Evolutionary conservation across 2,329 filamentous ascomycete species (phyloP), one percentile per base, ranked within the genome.

Genomic region (Alternaria brassicicola): DNA sequence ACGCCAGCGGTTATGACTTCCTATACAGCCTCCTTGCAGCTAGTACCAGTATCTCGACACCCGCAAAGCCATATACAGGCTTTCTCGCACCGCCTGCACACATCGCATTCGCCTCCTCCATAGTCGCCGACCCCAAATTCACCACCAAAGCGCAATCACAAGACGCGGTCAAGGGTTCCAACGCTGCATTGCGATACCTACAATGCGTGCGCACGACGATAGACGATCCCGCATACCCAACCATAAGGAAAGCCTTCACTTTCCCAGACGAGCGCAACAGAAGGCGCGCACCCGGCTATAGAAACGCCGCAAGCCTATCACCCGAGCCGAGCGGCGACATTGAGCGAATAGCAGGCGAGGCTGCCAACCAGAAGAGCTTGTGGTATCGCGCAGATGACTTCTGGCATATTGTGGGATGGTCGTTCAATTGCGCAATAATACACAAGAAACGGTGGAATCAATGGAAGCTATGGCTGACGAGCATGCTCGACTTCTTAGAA

Each of bases 351-450:
- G 62, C 56, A 1, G 83, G 85, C 3, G 80, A 81, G 0, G 84
- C 80, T 9, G 88, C 89, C 1, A 85, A 86, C 49, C 80, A 84
- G 13, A 83, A 87, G 41, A 89, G 89, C 28, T 63, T 97, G 2
- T 97, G 91, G 86, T 80, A 80, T 15, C 85, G 86, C n/a, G 91
- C 89, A 1, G 88, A 91, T 60, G 92, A 96, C 72, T 96, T 98
- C 69, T 99, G 95, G 92, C 85, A 88, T 39, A 86, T 91, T 0
- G 84, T 95, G 0, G 95, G 94, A 3, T 98, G 95, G 95, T 90
- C 91, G 0, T 93, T 98, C 75, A 95, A 94, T 73, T 98, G 94
- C 79, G 93, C 92, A 50, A 84, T 90, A 2, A 76, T 85, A 30
- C 83, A 94, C 66, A 87, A 87, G 1, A 83, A 85, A 38, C 85